Evolutionary conservation across 257 asterid genomes (phyloP), one percentile per base, ranked within the genome.

Genomic region (Coffea eugenioides): DNA sequence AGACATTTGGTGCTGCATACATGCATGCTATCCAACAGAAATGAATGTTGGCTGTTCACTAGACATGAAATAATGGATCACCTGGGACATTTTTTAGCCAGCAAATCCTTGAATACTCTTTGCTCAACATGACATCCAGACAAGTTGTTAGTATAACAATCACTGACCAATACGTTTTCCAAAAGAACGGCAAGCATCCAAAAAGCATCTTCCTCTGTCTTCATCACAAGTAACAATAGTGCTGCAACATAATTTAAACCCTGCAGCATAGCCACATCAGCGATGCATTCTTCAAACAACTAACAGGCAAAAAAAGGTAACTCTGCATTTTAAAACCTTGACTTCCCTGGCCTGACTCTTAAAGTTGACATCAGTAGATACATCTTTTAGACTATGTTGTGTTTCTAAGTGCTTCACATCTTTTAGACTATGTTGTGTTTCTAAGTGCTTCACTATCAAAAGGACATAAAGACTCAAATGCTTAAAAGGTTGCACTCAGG

Each of bases 121-220:
- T 96, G 99, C 76, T 93, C 99, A 23, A 96, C 96, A 73, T 96
- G 99, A 87, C 99, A 96, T 75, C 99, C 99, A 74, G 98, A 92
- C 81, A 96, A 87, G 87, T 93, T 94, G 46, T 78, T 90, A 36
- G 97, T 94, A 88, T 96, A 96, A 76, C 99, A 96, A 85, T 96
- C 99, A 76, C 77, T 92, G 80, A 94, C 99, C 85, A 96, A 85
- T 48, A 96, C 99, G 27, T 93, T 84, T 88, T 96, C 99, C 41
- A 96, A 82, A 81, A 96, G 97, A 81, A 93, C 97, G 68, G 98
- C 92, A 78, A 96, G 97, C 99, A 96, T 96, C 99, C 99, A 96
- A 86, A 96, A 96, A 57, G 98, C 99, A 48, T 96, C 99, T 87
- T 96, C 98, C 88, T 96, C 99, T 0, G 96, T 96, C 88, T 90